These are phyloP conservation scores for Bauhinia variegata DNA, from an alignment of 306 rosid genomes.

Conservation along the genomic window DNA sequence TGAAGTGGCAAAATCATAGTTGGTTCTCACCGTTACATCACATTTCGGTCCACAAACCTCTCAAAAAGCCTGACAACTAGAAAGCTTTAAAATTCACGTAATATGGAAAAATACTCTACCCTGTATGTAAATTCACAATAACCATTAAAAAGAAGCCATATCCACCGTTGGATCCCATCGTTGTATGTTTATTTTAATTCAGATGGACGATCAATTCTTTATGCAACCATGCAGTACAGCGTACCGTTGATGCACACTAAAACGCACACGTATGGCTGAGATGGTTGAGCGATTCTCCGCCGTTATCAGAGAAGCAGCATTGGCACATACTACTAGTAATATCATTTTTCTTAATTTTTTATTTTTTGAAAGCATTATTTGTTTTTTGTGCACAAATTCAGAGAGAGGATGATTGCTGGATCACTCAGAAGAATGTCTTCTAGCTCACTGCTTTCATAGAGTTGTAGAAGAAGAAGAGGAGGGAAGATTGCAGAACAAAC, in stretches of 20 bases:
- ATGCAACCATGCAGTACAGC: not conserved
- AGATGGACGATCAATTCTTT: not conserved
- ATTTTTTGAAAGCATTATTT: too few species aligned
- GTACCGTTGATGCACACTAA: not conserved
- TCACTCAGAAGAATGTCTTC: constrained; percentile 25
- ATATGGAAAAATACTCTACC: too few species aligned
- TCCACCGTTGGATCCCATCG: constrained; percentile 23
- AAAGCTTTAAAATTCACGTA: not conserved
- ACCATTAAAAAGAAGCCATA: constrained; percentile 6
- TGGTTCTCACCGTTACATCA: constrained; percentile 4
- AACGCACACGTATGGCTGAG: constrained; percentile 32
- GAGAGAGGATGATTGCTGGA: constrained; percentile 32
- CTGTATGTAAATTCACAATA: not conserved
- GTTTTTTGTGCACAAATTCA: constrained; percentile 21
- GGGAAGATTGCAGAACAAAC: not conserved
- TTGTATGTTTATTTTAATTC: not conserved
- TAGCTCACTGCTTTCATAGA: not conserved
- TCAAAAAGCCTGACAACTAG: not conserved
- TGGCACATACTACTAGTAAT: not conserved
- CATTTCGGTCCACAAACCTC: constrained; percentile 8
- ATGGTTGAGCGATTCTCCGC: constrained; percentile 8
- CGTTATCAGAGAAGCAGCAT: constrained; percentile 18
- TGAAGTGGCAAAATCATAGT: constrained; percentile 18
- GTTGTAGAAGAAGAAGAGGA: too few species aligned
- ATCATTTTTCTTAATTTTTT: not conserved